Conservation (phyloP, 805 yeast genomes). For the Myxozyma nipponensis region DNA sequence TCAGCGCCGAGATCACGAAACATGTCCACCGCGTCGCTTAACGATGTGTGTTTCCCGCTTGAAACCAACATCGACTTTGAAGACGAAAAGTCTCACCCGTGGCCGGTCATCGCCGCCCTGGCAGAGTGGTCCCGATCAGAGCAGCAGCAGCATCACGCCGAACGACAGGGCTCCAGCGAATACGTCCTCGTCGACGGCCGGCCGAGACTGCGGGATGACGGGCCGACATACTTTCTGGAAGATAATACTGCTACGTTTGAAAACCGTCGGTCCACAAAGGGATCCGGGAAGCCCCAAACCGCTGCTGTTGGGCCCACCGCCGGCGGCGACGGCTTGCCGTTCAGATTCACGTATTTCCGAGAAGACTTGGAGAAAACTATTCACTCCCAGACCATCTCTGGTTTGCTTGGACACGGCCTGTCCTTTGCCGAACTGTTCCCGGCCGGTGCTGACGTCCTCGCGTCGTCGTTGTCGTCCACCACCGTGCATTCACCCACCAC, state of each 20-base stretch:
- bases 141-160: conserved; percentile 41
- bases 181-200: conserved; percentile 56
- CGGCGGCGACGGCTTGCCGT: conserved; percentile 46
- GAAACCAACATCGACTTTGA: conserved; percentile 41
- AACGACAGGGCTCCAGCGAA: conserved; percentile 44
- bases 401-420: conserved; percentile 56
- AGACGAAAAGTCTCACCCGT: conserved; percentile 39
- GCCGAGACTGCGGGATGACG: conserved; percentile 51
- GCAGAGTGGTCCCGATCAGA: conserved; percentile 78
- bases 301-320: conserved; percentile 36
- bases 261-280: conserved; percentile 6
- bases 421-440: conserved; percentile 64
- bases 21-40: conserved; percentile 54
- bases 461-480: conserved; percentile 1
- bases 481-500: conserved; percentile 4
- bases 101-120: conserved; percentile 83
- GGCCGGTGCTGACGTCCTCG: conserved; percentile 3
- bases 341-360: conserved; percentile 84
- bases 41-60: conserved; percentile 89
- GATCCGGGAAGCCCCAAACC: conserved; percentile 10
- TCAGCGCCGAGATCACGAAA: conserved; percentile 14
- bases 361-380: conserved; percentile 83
- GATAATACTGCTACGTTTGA: conserved; percentile 20
- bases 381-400: conserved; percentile 80
- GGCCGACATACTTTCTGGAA: conserved; percentile 19